Evolutionary conservation across 176 grass and related monocot genomes (phyloP).

Genomic region (Elaeis guineensis): DNA sequence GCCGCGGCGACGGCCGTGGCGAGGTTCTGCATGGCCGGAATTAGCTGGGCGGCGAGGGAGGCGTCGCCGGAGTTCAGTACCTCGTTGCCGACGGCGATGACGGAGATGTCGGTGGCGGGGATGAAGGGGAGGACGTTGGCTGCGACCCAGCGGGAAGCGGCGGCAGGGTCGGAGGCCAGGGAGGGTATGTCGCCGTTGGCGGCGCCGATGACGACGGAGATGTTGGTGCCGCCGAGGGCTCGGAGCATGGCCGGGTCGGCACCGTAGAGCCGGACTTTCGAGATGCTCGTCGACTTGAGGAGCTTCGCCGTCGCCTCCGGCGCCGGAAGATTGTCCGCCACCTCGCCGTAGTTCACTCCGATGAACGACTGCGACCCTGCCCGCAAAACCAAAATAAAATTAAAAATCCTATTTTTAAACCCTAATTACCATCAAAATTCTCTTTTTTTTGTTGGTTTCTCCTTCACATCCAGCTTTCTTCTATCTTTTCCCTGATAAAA

Average conservation of each 20-base stretch:
- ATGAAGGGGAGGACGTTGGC: slow-evolving; percentile 7
- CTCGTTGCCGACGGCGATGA: slow-evolving; percentile 15
- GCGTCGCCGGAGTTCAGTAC: slow-evolving; percentile 7
- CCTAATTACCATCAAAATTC: no score
- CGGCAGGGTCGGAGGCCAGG: slow-evolving; percentile 5
- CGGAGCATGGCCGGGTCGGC: background rate
- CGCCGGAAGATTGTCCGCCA: slow-evolving; percentile 15
- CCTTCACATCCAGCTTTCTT: no score
- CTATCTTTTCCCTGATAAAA: no score
- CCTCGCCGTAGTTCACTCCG: slow-evolving; percentile 12
- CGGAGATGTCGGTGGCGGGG: background rate
- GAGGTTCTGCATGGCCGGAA: slow-evolving; percentile 13
- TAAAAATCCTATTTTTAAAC: no score
- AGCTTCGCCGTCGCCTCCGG: background rate
- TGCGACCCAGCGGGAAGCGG: slow-evolving; percentile 1
- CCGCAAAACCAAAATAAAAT: no score
- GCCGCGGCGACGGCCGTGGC: background rate
- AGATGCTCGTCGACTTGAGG: slow-evolving; percentile 3
- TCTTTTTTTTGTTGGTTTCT: no score
- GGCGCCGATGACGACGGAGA: slow-evolving; percentile 7
- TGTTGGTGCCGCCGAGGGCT: background rate
- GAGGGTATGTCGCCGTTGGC: slow-evolving; percentile 4
- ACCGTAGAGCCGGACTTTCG: slow-evolving; percentile 9
- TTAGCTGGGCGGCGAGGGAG: background rate
- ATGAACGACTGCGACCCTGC: slow-evolving; percentile 3